Evolutionary conservation across 2,329 filamentous ascomycete genomes (phyloP), one percentile per base, ranked within the genome.

Genomic region (Beauveria caledonica): DNA sequence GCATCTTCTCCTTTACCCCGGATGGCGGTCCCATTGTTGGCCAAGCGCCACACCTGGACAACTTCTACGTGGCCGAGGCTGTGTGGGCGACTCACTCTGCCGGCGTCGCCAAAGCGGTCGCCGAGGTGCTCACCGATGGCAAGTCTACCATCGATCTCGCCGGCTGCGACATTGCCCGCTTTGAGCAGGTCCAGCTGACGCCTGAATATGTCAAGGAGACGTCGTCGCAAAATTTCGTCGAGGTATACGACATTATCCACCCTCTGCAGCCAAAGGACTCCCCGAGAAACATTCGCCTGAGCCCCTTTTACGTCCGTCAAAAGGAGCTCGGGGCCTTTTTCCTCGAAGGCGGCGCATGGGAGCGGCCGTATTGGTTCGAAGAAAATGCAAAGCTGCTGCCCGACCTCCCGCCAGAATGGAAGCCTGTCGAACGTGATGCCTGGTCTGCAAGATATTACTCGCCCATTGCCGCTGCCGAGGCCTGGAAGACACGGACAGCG

Each of bases 11-110:
- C 0, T 87, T 87, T 66, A 87, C 84, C 0, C 84, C 84, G 0
- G 84, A 87, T 57, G 84, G 84, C 1, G 83, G 82, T 0, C 80
- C 84, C 0, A 74, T 87, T 0, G 74, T 87, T 2, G 84, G 84
- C 3, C 77, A 81, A 65, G 76, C 82, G 0, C 83, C 84, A 7
- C 77, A 77, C 15, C 69, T 87, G 0, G 80, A 86, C 50, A 82
- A 82, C 13, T 86, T 87, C 70, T 86, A 78, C 64, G 82, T 87
- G 1, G 84, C 84, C 0, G 84, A 87, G 65, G 84, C 84, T 5
- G 83, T 87, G 0, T 87, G 84, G 84, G 84, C 86, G 1, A 87
- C 84, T 19, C 84, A 87, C 64, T 86, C 84, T 0, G 83, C 83
- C 0, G 84, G 84, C 25, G 80, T 86, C 1, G 84, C 84, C 9